These are phyloP conservation scores for Tremellales sp. DNA, from an alignment of 1,284 basidiomycete species.

Conservation along the genomic window DNA sequence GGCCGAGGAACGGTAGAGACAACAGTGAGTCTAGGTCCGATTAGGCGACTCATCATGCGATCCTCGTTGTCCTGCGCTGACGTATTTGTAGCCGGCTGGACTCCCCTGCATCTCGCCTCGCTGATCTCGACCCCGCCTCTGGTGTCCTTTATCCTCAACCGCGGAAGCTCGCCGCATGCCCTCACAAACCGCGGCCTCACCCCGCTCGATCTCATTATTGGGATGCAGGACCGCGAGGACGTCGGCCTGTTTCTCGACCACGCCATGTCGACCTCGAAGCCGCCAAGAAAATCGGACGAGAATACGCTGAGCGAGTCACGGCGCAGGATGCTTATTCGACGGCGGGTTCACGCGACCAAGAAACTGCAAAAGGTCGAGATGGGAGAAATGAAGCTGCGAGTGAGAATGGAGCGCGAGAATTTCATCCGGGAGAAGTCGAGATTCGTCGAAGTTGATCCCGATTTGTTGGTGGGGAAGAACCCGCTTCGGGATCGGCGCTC, in stretches of 20 bases:
- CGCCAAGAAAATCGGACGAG: neutral
- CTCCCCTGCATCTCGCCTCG: constrained; percentile 89
- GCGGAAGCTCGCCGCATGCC: constrained; percentile 76
- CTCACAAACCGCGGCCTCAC: constrained; percentile 71
- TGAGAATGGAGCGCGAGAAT: constrained; percentile 56
- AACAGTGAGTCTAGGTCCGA: constrained; percentile 15
- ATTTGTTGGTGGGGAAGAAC: constrained; percentile 20
- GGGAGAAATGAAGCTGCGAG: constrained; percentile 57
- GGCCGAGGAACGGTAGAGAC: constrained; percentile 29
- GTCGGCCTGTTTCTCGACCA: constrained; percentile 68
- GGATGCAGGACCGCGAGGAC: constrained; percentile 72
- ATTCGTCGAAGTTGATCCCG: constrained; percentile 29
- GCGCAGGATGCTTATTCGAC: constrained; percentile 51
- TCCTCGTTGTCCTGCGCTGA: neutral
- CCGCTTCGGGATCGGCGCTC: constrained; percentile 8
- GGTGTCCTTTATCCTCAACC: constrained; percentile 85
- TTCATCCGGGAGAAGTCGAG: constrained; percentile 53
- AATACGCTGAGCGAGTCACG: constrained; percentile 15
- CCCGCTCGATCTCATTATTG: constrained; percentile 76
- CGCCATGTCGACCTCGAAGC: constrained; percentile 14
- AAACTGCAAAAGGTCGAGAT: constrained; percentile 45
- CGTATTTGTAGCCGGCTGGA: constrained; percentile 72
- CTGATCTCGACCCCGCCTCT: constrained; percentile 84
- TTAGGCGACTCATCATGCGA: no score
- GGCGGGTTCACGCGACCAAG: constrained; percentile 62